These are phyloP conservation scores for Teratosphaeria gauchensis DNA, from an alignment of 2,329 filamentous ascomycete species.

Conservation along the genomic window DNA sequence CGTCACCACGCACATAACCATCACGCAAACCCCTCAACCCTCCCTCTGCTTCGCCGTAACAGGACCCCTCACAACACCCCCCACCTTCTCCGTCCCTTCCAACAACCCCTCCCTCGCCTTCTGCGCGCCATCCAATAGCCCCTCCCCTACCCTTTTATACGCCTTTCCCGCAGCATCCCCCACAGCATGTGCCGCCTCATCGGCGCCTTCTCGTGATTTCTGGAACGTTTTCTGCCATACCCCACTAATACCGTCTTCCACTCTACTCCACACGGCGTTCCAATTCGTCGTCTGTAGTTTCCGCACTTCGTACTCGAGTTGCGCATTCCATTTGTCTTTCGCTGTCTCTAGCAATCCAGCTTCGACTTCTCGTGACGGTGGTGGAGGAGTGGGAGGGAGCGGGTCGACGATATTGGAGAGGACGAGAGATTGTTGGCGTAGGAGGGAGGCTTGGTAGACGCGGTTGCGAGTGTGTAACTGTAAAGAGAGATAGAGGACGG, in stretches of 20 bases:
- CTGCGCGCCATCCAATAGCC: neutral
- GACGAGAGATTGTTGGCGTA: conserved; percentile 37
- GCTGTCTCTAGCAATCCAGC: conserved; percentile 36
- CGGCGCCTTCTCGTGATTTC: neutral
- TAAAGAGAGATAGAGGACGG: conserved; percentile 31
- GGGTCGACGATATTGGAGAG: conserved; percentile 37
- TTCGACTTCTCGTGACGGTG: conserved; percentile 28
- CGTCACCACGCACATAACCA: neutral
- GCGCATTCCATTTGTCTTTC: conserved; percentile 42
- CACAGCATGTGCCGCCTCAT: neutral
- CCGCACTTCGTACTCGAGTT: conserved; percentile 35
- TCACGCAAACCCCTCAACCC: neutral
- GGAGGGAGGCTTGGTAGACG: conserved; percentile 34
- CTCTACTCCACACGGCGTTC: conserved; percentile 29
- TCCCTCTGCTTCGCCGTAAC: neutral
- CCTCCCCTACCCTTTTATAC: neutral
- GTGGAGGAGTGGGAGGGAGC: conserved; percentile 29
- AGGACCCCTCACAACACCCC: neutral
- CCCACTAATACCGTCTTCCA: conserved; percentile 31
- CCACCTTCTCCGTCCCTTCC: neutral
- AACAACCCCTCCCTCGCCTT: neutral
- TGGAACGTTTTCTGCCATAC: conserved; percentile 16
- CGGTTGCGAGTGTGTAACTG: conserved; percentile 39
- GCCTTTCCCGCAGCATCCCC: neutral
- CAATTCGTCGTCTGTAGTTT: conserved; percentile 38